These are phyloP conservation scores for Hypoxylon sp. DNA, from an alignment of 2,329 filamentous ascomycete species.

Conservation along the genomic window DNA sequence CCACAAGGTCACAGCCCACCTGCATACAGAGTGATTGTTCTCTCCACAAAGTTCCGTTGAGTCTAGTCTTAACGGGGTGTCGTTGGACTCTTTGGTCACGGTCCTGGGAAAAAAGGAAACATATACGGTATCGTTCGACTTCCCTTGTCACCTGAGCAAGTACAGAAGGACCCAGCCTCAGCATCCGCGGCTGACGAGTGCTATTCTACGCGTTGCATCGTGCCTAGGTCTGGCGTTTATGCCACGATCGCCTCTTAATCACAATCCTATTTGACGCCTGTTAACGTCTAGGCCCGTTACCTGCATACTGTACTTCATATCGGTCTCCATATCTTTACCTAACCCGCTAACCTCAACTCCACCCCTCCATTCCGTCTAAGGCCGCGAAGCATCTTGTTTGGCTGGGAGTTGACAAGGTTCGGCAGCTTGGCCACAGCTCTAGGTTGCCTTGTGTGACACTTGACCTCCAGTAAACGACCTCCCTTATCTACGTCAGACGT, in stretches of 20 bases:
- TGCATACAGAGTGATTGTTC: constrained; percentile 18
- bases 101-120: constrained; percentile 15
- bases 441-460: constrained; percentile 28
- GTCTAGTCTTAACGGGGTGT: neutral
- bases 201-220: constrained; percentile 1
- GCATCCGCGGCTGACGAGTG: constrained; percentile 26
- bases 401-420: constrained; percentile 6
- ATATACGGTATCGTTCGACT: constrained; percentile 36
- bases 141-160: constrained; percentile 37
- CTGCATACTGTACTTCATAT: constrained; percentile 22
- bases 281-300: constrained; percentile 22
- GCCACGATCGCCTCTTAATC: constrained; percentile 32
- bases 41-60: constrained; percentile 11
- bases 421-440: constrained; percentile 26
- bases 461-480: constrained; percentile 13
- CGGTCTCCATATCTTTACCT: constrained; percentile 8
- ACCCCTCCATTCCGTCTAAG: constrained; percentile 4
- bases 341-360: constrained; percentile 11
- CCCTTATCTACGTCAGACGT: constrained; percentile 23
- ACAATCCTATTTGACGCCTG: constrained; percentile 27
- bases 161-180: constrained; percentile 24
- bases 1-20: constrained; percentile 31
- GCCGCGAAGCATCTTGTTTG: constrained; percentile 15
- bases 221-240: constrained; percentile 18
- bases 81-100: constrained; percentile 23